phyloP scores from a whole-genome alignment of 148 eudicot genomes.

The Persicaria tinctoria region DNA sequence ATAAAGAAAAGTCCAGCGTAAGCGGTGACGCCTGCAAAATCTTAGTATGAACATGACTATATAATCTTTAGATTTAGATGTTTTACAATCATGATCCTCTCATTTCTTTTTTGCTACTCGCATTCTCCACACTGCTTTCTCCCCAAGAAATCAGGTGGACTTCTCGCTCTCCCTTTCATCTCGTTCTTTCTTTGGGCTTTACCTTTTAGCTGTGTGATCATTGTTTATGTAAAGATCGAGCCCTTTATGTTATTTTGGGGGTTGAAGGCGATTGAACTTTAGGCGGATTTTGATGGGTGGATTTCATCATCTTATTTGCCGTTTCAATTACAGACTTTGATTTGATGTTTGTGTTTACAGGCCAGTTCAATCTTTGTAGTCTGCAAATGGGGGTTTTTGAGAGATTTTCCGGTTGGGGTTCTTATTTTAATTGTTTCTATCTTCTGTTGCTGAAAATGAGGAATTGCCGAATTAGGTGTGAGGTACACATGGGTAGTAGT shows the following conservation, averaged over 20 bases:
- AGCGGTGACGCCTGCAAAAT: slow-evolving; percentile 7
- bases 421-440: not conserved
- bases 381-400: not conserved
- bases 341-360: too few relatives aligned
- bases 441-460: not conserved
- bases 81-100: too few relatives aligned
- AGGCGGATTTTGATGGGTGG: slow-evolving; percentile 9
- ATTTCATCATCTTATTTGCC: not conserved
- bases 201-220: slow-evolving; percentile 4
- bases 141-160: slow-evolving; percentile 1
- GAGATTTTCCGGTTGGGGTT: not conserved
- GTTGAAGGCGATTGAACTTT: not conserved
- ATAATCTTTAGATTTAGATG: too few relatives aligned
- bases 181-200: not conserved
- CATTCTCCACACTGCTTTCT: not conserved
- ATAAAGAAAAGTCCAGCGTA: not conserved
- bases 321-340: not conserved
- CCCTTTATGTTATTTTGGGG: not conserved
- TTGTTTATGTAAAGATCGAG: not conserved
- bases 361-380: not conserved
- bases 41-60: not conserved
- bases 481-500: not conserved
- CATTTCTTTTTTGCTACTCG: too few relatives aligned
- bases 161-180: not conserved
- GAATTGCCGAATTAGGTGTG: not conserved